A percentile compares a stretch with the other conserved stretches of the same genome.
Conservation (phyloP, 179 eudicot genomes). For the Silene coronaria region DNA sequence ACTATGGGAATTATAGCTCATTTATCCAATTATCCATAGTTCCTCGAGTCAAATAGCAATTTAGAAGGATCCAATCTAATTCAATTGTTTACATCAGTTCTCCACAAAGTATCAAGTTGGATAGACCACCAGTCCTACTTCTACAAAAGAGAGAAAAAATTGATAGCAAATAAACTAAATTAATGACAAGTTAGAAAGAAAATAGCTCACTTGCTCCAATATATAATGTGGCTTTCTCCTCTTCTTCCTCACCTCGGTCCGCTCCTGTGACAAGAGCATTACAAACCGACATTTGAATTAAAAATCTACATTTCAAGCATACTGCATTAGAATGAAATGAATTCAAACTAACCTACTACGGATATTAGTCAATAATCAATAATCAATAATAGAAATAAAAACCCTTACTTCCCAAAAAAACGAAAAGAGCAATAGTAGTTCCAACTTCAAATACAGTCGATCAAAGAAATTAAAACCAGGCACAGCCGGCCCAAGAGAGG, state of each 20-base stretch:
- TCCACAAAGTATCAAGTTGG: not conserved
- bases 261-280: slow-evolving; percentile 48
- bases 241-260: slow-evolving; percentile 82
- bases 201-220: slow-evolving; percentile 64
- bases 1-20: not conserved
- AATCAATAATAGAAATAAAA: not conserved
- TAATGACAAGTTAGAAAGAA: not conserved
- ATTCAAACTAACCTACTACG: not conserved
- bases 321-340: not conserved
- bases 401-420: too few species aligned
- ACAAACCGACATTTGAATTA: slow-evolving; percentile 12
- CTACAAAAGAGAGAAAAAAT: not conserved
- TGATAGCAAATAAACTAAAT: not conserved
- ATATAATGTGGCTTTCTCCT: slow-evolving; percentile 76
- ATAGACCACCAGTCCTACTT: not conserved
- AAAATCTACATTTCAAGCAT: not conserved
- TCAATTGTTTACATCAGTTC: not conserved
- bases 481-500: not conserved
- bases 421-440: too few species aligned
- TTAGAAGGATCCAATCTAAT: not conserved
- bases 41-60: not conserved
- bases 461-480: not conserved
- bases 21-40: not conserved
- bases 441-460: too few species aligned
- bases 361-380: too few species aligned